Percentiles rank a stretch among this genome's conserved stretches.
These are phyloP conservation scores for Gorgonomyces haynaldii DNA, from an alignment of 192 early-diverging fungal species.

Conservation along the genomic window DNA sequence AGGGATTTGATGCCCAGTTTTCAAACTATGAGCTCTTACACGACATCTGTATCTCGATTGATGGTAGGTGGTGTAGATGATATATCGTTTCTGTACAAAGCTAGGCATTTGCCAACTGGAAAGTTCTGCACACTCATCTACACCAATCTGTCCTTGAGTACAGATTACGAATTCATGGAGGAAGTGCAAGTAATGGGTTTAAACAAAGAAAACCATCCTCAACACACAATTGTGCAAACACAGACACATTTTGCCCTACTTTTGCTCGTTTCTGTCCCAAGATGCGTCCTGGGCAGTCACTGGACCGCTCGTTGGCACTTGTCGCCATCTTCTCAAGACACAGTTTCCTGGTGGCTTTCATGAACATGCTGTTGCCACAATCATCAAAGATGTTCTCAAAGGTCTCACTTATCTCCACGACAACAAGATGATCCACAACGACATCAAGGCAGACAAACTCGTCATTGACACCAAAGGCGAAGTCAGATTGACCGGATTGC, in stretches of 20 bases:
- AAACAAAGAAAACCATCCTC: constrained; percentile 26
- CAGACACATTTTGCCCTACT: constrained; percentile 43
- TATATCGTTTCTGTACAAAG: constrained; percentile 44
- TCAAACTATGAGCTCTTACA: too few species aligned
- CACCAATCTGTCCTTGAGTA: constrained; percentile 45
- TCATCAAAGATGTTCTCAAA: constrained; percentile 38
- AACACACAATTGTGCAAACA: constrained; percentile 35
- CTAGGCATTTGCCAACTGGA: constrained; percentile 33
- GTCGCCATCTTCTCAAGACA: constrained; percentile 31
- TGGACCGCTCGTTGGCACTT: constrained; percentile 37
- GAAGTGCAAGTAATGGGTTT: constrained; percentile 18
- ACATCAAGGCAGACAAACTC: constrained; percentile 47
- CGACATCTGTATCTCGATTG: too few species aligned
- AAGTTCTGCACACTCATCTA: constrained; percentile 41
- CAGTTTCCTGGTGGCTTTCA: constrained; percentile 36
- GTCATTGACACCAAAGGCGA: constrained; percentile 39
- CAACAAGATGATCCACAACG: constrained; percentile 50
- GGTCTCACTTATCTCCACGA: constrained; percentile 45
- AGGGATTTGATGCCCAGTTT: too few species aligned
- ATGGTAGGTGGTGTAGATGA: constrained; percentile 52
- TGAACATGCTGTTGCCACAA: constrained; percentile 37
- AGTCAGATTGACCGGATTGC: constrained; percentile 37
- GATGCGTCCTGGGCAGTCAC: constrained; percentile 51
- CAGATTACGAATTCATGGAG: constrained; percentile 43
- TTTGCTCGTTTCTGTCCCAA: constrained; percentile 35